phyloP scores from a whole-genome alignment of 139 green algal species.

The Edaphochlamys debaryana region DNA sequence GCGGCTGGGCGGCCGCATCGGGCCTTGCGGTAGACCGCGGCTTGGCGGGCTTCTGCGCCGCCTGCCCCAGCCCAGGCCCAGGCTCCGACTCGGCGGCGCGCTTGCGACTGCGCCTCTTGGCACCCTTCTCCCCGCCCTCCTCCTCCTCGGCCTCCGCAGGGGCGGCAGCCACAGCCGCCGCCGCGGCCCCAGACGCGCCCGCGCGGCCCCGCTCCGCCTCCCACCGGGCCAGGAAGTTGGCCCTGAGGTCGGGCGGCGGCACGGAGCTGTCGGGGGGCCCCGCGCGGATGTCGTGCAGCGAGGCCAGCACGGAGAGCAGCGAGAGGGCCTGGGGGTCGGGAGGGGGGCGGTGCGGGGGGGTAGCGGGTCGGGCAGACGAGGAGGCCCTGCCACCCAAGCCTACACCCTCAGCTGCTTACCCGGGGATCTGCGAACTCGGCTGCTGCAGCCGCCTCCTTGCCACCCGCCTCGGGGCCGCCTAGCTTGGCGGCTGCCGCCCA shows the following conservation, averaged over 20 bases:
- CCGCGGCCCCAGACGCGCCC: neutral
- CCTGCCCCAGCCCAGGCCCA: too few relatives aligned
- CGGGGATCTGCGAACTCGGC: too few relatives aligned
- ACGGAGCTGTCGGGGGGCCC: neutral
- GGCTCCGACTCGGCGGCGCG: neutral
- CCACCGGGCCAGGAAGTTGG: conserved; percentile 26
- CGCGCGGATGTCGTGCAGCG: neutral
- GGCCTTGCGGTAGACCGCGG: too few relatives aligned
- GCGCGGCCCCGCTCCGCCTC: neutral
- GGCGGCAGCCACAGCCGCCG: neutral
- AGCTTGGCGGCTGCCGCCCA: too few relatives aligned
- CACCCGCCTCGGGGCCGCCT: too few relatives aligned
- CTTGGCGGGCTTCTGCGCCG: too few relatives aligned
- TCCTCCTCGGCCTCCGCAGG: neutral
- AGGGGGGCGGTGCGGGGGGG: too few relatives aligned
- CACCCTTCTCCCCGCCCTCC: neutral
- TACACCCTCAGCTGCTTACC: too few relatives aligned
- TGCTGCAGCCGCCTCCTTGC: too few relatives aligned
- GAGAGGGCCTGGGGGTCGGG: neutral
- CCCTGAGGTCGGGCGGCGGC: neutral
- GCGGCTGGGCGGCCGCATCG: too few relatives aligned
- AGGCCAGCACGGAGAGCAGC: conserved; percentile 23
- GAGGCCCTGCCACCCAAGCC: too few relatives aligned
- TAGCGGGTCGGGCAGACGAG: neutral
- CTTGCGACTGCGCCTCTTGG: too few relatives aligned